A percentile compares a stretch with the other conserved stretches of the same genome.
These are phyloP conservation scores for Alternaria novae-zelandiae DNA, from an alignment of 2,329 filamentous ascomycete species.

Conservation along the genomic window DNA sequence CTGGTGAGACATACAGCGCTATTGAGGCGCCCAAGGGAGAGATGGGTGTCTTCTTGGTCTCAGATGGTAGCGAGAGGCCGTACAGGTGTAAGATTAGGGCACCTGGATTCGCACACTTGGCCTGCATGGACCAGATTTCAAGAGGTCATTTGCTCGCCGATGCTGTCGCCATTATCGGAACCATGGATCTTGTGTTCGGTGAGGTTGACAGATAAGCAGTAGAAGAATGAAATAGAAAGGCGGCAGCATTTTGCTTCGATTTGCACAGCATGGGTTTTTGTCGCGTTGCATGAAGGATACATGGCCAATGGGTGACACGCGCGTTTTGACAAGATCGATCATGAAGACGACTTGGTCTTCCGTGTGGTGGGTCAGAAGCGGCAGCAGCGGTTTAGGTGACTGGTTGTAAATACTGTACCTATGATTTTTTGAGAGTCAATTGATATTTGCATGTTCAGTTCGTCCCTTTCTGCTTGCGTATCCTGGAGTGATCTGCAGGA, in stretches of 20 bases:
- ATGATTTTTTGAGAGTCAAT: conserved; percentile 26
- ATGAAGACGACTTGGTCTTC: not conserved
- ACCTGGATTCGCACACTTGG: conserved; percentile 93
- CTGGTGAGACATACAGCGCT: conserved; percentile 95
- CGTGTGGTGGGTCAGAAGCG: not conserved
- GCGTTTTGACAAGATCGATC: not conserved
- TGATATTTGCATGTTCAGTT: conserved; percentile 18
- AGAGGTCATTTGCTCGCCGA: conserved; percentile 94
- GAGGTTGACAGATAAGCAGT: not conserved
- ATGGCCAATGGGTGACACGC: not conserved
- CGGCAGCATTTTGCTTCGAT: not conserved
- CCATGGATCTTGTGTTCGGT: conserved; percentile 49
- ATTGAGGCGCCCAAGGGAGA: conserved; percentile 99
- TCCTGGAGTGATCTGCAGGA: not conserved
- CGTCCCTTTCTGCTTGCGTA: not conserved
- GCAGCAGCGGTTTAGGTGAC: not conserved
- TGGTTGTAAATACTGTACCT: conserved; percentile 38
- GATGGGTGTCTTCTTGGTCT: conserved; percentile 97
- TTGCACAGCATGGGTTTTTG: not conserved
- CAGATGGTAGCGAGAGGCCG: conserved; percentile 92
- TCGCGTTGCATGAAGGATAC: not conserved
- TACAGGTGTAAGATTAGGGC: conserved; percentile 98
- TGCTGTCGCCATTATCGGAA: conserved; percentile 90
- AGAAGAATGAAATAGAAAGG: not conserved
- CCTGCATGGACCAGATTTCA: conserved; percentile 90